Percentiles rank a stretch among this genome's conserved stretches.
Conservation (phyloP, 495 filamentous ascomycete genomes). For the Xylaria castorea region DNA sequence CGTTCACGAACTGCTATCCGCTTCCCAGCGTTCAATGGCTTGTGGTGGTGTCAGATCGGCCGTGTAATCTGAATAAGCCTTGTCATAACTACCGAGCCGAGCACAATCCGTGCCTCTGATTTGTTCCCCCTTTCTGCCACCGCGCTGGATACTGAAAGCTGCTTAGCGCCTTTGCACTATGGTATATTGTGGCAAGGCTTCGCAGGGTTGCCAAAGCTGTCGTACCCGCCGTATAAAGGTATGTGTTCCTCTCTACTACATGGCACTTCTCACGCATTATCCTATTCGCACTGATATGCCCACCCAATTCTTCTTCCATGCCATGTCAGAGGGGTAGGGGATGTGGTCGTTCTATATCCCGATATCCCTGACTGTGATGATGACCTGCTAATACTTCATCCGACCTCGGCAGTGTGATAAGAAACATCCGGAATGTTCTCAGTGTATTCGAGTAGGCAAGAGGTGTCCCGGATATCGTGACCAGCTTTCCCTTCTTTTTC, state of each 20-base stretch:
- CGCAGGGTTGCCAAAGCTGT: conserved; percentile 72
- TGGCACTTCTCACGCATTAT: conserved; percentile 23
- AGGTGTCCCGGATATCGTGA: conserved; percentile 75
- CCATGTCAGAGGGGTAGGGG: too few relatives aligned
- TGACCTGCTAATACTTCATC: conserved; percentile 6
- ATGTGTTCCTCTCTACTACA: conserved; percentile 29
- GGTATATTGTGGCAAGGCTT: conserved; percentile 78
- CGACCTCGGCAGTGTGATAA: conserved; percentile 65
- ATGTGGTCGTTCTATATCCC: background rate
- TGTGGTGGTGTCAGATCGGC: conserved; percentile 27
- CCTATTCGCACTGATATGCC: conserved; percentile 6
- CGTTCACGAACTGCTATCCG: conserved; percentile 42
- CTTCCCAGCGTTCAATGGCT: conserved; percentile 36
- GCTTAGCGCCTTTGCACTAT: conserved; percentile 50
- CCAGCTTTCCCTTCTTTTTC: conserved; percentile 72
- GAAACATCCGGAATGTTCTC: conserved; percentile 67
- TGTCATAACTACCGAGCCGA: background rate
- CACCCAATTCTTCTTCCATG: conserved; percentile 7
- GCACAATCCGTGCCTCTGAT: conserved; percentile 12
- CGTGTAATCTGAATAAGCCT: conserved; percentile 15
- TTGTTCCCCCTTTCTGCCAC: conserved; percentile 9
- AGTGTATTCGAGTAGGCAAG: conserved; percentile 63
- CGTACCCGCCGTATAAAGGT: conserved; percentile 70
- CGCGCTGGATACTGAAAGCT: conserved; percentile 27
- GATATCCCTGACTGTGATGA: background rate